Conservation (phyloP, 164 flowering plant species). For the Amborella trichopoda region DNA sequence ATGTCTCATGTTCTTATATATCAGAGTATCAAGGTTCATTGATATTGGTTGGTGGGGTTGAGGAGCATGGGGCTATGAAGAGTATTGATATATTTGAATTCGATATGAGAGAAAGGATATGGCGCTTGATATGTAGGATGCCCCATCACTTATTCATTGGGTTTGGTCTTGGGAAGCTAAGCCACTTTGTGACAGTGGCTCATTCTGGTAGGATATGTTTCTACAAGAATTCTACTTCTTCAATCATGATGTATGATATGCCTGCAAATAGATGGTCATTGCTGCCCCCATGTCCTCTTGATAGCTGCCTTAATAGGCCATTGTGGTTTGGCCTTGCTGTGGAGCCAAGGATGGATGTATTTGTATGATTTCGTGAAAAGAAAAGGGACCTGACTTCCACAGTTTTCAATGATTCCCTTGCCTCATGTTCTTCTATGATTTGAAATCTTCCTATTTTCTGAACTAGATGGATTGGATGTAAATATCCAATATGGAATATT, state of each 20-base stretch:
- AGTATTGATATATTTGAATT: constrained; percentile 9
- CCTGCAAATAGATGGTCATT: constrained; percentile 11
- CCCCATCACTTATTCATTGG: constrained; percentile 11
- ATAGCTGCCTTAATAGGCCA: background rate
- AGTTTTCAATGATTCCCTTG: no score
- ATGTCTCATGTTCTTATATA: constrained; percentile 4
- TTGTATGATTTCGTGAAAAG: no score
- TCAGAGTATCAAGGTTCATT: constrained; percentile 1
- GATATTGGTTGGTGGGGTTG: constrained; percentile 13
- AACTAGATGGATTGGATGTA: no score
- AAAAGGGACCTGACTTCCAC: no score
- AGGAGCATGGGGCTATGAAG: constrained; percentile 9
- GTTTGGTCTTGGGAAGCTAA: constrained; percentile 6
- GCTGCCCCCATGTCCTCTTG: constrained; percentile 12
- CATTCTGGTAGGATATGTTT: constrained; percentile 10
- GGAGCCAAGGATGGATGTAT: constrained; percentile 9
- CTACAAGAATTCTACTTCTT: constrained; percentile 1
- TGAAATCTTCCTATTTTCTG: no score
- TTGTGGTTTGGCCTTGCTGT: constrained; percentile 13
- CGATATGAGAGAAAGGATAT: constrained; percentile 5
- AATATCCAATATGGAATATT: no score
- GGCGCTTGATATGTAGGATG: constrained; percentile 9
- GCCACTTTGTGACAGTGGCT: constrained; percentile 7
- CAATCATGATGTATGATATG: constrained; percentile 10
- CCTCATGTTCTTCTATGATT: no score